Evolutionary conservation across 306 rosid genomes (phyloP).

Genomic region (Vigna hirtella): DNA sequence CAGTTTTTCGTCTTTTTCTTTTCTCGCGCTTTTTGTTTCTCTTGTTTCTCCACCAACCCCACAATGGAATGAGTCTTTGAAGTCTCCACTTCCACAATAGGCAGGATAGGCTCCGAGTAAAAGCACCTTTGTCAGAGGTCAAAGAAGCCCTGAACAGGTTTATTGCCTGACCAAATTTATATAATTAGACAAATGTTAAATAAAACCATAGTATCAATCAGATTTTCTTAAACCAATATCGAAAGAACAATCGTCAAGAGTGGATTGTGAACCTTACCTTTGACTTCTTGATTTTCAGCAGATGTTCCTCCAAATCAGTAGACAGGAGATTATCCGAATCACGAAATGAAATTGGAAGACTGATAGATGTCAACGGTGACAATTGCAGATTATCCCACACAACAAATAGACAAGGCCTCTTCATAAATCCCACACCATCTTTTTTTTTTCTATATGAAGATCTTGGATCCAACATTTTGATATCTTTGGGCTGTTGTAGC

Average conservation of each 20-base stretch:
- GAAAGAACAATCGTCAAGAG: background rate
- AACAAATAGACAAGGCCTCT: background rate
- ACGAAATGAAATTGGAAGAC: no score
- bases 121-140: background rate
- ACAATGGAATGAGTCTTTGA: background rate
- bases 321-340: background rate
- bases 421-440: background rate
- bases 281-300: background rate
- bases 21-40: background rate
- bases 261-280: background rate
- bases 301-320: conserved; percentile 22
- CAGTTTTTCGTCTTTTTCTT: background rate
- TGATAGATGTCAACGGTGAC: background rate
- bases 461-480: background rate
- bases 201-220: background rate
- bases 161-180: conserved; percentile 9
- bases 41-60: no score
- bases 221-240: background rate
- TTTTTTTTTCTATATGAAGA: background rate
- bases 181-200: background rate
- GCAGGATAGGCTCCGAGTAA: background rate
- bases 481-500: background rate
- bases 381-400: background rate
- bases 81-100: background rate
- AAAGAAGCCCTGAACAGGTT: conserved; percentile 15